A percentile compares a stretch with the other conserved stretches of the same genome.
Conservation (phyloP, 2,329 filamentous ascomycete genomes). For the Fusarium siculi region DNA sequence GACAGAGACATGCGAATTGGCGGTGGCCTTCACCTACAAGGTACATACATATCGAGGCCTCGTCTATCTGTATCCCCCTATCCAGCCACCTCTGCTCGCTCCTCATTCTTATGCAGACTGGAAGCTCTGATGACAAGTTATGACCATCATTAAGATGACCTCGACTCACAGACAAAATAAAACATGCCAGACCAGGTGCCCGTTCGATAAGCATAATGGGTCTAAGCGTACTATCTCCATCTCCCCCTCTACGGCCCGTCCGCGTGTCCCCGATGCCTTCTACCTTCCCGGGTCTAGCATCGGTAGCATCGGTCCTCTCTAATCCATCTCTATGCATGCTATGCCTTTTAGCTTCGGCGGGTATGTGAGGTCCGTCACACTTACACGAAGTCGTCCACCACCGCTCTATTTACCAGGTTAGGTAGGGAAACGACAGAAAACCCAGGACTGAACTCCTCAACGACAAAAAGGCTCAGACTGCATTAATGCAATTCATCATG, state of each 20-base stretch:
- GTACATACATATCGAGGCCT: constrained; percentile 28
- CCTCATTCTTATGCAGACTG: constrained; percentile 31
- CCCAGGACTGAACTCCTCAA: neutral
- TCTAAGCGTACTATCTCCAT: constrained; percentile 25
- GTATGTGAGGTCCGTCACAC: constrained; percentile 45
- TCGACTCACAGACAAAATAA: neutral
- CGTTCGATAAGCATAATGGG: constrained; percentile 28
- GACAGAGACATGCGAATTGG: constrained; percentile 21
- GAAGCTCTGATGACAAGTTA: constrained; percentile 22
- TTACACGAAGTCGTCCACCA: constrained; percentile 9
- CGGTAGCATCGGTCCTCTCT: constrained; percentile 33
- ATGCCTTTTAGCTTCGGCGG: constrained; percentile 45
- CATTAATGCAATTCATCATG: neutral
- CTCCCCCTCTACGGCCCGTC: constrained; percentile 43
- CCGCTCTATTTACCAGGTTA: constrained; percentile 9
- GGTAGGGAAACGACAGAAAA: neutral
- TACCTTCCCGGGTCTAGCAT: constrained; percentile 35
- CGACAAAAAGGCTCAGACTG: neutral
- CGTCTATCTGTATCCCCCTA: constrained; percentile 21
- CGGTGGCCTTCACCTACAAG: constrained; percentile 21
- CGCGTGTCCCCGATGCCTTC: constrained; percentile 37
- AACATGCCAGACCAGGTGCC: neutral
- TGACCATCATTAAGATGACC: neutral
- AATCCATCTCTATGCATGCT: constrained; percentile 42
- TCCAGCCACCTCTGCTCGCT: constrained; percentile 26